Conservation (phyloP, 2,329 filamentous ascomycete species). For the Dactylella cylindrospora region DNA sequence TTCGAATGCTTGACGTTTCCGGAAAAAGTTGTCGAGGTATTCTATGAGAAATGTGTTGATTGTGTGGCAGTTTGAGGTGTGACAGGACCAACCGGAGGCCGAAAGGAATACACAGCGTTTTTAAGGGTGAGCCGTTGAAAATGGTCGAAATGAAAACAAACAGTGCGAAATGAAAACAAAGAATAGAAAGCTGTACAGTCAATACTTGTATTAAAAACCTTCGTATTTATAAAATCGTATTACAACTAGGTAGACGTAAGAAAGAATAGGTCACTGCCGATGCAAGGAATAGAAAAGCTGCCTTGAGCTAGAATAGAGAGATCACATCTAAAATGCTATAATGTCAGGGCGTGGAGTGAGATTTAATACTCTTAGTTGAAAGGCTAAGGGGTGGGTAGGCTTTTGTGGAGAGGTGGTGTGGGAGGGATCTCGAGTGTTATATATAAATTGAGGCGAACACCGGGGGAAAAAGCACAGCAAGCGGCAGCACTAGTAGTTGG, state of each 20-base stretch:
- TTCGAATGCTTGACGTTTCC: slow-evolving; percentile 41
- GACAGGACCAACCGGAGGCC: slow-evolving; percentile 7
- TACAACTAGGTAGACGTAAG: slow-evolving; percentile 39
- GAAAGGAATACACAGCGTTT: not conserved
- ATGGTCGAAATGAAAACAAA: slow-evolving; percentile 9
- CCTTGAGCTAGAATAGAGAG: no score
- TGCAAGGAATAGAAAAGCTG: slow-evolving; percentile 24
- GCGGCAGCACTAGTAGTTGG: no score
- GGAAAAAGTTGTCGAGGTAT: slow-evolving; percentile 6
- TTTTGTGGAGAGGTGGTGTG: slow-evolving; percentile 25
- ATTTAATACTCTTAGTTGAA: slow-evolving; percentile 26
- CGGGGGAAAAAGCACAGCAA: slow-evolving; percentile 9
- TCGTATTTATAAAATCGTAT: slow-evolving; percentile 28
- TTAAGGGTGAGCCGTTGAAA: not conserved
- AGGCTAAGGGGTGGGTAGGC: slow-evolving; percentile 19
- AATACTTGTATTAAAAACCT: slow-evolving; percentile 28
- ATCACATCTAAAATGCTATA: slow-evolving; percentile 43
- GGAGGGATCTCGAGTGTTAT: slow-evolving; percentile 42
- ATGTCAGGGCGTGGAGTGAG: slow-evolving; percentile 39
- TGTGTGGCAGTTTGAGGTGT: slow-evolving; percentile 32
- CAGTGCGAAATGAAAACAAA: slow-evolving; percentile 1
- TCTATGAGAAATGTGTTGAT: slow-evolving; percentile 27
- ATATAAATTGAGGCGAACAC: slow-evolving; percentile 44
- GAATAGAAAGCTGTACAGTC: slow-evolving; percentile 12
- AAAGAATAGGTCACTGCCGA: not conserved